Percentiles rank a stretch among this genome's conserved stretches.
phyloP scores from a whole-genome alignment of 352 stramenopile genomes.

The Globisporangium lucens region DNA sequence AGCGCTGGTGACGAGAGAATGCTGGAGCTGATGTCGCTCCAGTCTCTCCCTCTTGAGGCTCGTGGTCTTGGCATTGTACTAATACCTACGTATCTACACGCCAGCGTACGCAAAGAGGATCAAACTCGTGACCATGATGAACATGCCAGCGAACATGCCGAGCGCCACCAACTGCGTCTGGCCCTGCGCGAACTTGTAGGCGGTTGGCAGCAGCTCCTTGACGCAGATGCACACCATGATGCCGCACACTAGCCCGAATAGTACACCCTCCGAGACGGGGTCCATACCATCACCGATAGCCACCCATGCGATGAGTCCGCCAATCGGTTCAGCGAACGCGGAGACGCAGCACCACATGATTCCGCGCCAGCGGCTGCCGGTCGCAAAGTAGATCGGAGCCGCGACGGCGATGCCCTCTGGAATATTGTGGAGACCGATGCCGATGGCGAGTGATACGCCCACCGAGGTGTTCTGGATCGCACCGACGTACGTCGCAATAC shows the following conservation, averaged over 20 bases:
- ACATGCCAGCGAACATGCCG: constrained; percentile 81
- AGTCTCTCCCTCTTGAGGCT: neutral
- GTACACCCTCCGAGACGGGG: constrained; percentile 66
- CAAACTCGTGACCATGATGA: constrained; percentile 84
- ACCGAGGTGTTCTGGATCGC: constrained; percentile 88
- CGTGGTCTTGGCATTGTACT: neutral
- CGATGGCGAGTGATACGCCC: constrained; percentile 89
- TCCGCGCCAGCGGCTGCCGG: constrained; percentile 90
- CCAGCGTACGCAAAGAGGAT: constrained; percentile 86
- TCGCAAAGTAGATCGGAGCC: constrained; percentile 96
- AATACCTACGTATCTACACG: constrained; percentile 22
- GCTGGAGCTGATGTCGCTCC: neutral
- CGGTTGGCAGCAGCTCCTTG: constrained; percentile 91
- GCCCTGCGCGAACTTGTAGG: constrained; percentile 87
- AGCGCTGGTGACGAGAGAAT: neutral
- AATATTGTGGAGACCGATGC: constrained; percentile 97
- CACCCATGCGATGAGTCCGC: constrained; percentile 84
- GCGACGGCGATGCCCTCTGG: constrained; percentile 95
- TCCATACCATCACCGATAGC: constrained; percentile 78
- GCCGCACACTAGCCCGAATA: constrained; percentile 91
- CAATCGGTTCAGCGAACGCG: constrained; percentile 90
- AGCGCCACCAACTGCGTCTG: constrained; percentile 83
- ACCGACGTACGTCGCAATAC: constrained; percentile 94
- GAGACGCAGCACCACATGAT: constrained; percentile 92
- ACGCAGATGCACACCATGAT: constrained; percentile 94